These are phyloP conservation scores for Agaricus sinodeliciosus DNA, from an alignment of 768 basidiomycete species.

Conservation along the genomic window DNA sequence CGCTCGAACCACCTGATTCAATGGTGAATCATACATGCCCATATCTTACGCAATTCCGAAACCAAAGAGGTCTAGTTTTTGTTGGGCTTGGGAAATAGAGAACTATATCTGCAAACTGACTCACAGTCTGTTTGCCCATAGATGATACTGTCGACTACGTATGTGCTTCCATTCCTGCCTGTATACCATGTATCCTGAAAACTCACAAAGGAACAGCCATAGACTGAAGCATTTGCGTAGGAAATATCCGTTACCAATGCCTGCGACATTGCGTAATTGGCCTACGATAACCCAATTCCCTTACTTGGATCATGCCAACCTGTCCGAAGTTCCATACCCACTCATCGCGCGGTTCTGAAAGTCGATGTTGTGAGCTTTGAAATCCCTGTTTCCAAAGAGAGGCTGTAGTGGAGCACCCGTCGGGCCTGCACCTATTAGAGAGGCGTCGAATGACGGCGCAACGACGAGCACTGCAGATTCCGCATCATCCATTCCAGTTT, in stretches of 20 bases:
- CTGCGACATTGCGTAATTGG: constrained; percentile 52
- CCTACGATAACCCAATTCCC: constrained; percentile 21
- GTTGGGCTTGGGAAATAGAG: background rate
- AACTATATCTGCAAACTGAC: constrained; percentile 11
- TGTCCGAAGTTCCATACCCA: background rate
- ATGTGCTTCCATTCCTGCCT: constrained; percentile 50
- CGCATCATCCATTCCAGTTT: constrained; percentile 44
- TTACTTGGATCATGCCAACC: background rate
- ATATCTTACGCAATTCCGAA: constrained; percentile 49
- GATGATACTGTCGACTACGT: constrained; percentile 54
- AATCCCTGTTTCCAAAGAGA: constrained; percentile 48
- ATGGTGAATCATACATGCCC: background rate
- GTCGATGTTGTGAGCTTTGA: constrained; percentile 62
- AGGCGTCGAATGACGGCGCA: constrained; percentile 47
- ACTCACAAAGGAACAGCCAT: constrained; percentile 53
- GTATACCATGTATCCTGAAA: constrained; percentile 66
- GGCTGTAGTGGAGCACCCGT: constrained; percentile 48
- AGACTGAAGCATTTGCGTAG: constrained; percentile 64
- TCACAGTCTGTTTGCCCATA: constrained; percentile 61
- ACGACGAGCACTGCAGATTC: constrained; percentile 53
- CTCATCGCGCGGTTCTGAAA: constrained; percentile 62
- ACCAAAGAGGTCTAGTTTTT: constrained; percentile 43
- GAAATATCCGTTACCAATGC: constrained; percentile 58
- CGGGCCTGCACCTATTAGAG: constrained; percentile 54
- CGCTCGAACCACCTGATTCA: constrained; percentile 51